A percentile compares a stretch with the other conserved stretches of the same genome.
phyloP scores from a whole-genome alignment of 768 basidiomycete species.

The Pleurotus pulmonarius region DNA sequence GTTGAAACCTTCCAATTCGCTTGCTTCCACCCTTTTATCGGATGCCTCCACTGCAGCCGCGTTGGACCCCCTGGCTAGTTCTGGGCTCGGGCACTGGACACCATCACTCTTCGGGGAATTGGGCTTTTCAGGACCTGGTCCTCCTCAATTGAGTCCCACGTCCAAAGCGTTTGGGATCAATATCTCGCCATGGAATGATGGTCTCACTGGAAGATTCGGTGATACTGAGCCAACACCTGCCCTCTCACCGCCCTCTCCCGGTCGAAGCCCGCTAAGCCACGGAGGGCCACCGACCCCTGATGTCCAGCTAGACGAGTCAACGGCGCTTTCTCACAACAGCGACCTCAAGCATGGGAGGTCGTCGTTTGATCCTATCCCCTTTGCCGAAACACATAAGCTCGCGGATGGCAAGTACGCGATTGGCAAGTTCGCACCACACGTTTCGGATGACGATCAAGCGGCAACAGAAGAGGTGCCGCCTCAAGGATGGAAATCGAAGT shows the following conservation, averaged over 20 bases:
- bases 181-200: conserved; percentile 18
- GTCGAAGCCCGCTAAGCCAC: conserved; percentile 41
- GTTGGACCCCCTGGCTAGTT: conserved; percentile 11
- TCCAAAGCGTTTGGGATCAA: conserved; percentile 9
- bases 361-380: conserved; percentile 73
- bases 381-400: conserved; percentile 56
- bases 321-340: neutral
- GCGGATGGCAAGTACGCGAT: conserved; percentile 71
- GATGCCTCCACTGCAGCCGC: neutral
- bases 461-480: conserved; percentile 18
- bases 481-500: conserved; percentile 47
- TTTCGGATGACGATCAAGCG: conserved; percentile 53
- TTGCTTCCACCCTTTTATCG: conserved; percentile 5
- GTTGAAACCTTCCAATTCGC: conserved; percentile 15
- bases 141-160: conserved; percentile 18
- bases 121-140: conserved; percentile 9
- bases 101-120: conserved; percentile 22
- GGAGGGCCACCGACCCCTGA: conserved; percentile 51
- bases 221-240: conserved; percentile 31
- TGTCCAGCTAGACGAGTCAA: conserved; percentile 28
- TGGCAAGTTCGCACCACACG: conserved; percentile 72
- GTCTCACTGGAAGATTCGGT: conserved; percentile 24
- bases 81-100: conserved; percentile 28
- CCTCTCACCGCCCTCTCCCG: conserved; percentile 47
- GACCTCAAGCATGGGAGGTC: conserved; percentile 13